Base-by-base conservation (phyloP, 208 protist species). In the Blechomonas ayalai region DNA sequence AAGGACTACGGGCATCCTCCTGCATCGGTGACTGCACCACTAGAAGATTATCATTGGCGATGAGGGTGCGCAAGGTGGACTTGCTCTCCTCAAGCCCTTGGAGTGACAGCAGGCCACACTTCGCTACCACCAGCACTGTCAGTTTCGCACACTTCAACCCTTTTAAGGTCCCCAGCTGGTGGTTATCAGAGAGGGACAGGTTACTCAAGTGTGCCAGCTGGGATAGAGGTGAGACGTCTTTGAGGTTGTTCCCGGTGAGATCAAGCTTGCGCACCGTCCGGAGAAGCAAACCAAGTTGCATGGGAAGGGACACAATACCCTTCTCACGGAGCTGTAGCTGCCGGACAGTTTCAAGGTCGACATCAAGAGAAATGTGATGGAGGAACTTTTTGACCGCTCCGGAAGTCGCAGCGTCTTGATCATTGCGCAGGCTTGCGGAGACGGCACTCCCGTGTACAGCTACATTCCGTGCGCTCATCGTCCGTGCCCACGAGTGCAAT, bases 41-140 rank as follows among this genome's bases (percentile, higher is more conserved):
- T 26, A 93, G 42, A n/a, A 68, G 18, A 31, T 90, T 93, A 42
- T 93, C 75, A 55, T 88, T 93, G 28, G 70, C 75, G n/a, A 93
- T 73, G 18, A 93, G 54, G 0, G 85, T 75, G 24, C 68, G 66
- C 20, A 93, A 61, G 0, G 80, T 78, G 26, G 51, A 23, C 0
- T 59, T 50, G 37, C 74, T 73, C 18, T 58, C 73, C 61, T 80
- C 63, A 2, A 93, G 49, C 9, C 85, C 85, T 23, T 45, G 48
- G 7, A 93, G 58, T 6, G 74, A 88, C 18, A 38, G 37, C 16
- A 93, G 47, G 0, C 56, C 61, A 48, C 81, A 90, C 66, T 68
- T 64, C 1, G 80, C 69, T 16, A 83, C 57, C 9, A 71, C 54
- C 24, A 85, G 69, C 3, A 93, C 81, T 0, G 72, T 74, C 16